Evolutionary conservation across 768 basidiomycete genomes (phyloP).

Genomic region (Phlegmacium glaucopus): DNA sequence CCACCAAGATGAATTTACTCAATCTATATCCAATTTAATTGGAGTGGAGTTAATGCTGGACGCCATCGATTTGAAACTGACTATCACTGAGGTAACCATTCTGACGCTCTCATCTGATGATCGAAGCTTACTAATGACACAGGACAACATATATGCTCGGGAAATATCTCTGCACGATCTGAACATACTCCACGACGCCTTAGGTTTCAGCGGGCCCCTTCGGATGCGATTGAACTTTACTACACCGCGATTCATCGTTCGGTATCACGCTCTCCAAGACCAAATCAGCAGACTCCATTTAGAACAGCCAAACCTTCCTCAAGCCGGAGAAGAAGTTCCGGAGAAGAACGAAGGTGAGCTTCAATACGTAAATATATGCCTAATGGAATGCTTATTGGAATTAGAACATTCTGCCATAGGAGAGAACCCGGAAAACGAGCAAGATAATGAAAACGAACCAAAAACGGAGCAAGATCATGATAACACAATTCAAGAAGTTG

Average conservation of each 20-base stretch:
- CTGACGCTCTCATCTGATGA: neutral
- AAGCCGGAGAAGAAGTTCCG: neutral
- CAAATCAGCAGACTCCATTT: constrained; percentile 34
- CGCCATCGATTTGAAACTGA: constrained; percentile 65
- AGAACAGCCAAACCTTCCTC: constrained; percentile 5
- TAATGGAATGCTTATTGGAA: no score
- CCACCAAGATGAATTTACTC: constrained; percentile 56
- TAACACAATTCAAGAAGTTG: no score
- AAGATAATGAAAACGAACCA: no score
- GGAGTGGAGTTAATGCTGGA: constrained; percentile 67
- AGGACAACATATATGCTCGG: constrained; percentile 71
- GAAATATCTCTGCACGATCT: constrained; percentile 73
- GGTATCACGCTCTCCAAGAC: constrained; percentile 62
- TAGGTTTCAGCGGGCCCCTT: constrained; percentile 58
- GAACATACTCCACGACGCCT: constrained; percentile 65
- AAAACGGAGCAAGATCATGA: no score
- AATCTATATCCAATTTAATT: constrained; percentile 39
- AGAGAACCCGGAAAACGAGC: no score
- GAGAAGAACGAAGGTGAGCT: constrained; percentile 8
- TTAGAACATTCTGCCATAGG: no score
- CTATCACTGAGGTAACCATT: constrained; percentile 57
- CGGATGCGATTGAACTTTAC: constrained; percentile 49
- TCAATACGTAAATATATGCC: no score
- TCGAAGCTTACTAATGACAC: constrained; percentile 3
- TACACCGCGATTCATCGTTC: constrained; percentile 60